Base-by-base conservation (phyloP, 495 filamentous ascomycete genomes). In the Chaetomium fimeti region DNA sequence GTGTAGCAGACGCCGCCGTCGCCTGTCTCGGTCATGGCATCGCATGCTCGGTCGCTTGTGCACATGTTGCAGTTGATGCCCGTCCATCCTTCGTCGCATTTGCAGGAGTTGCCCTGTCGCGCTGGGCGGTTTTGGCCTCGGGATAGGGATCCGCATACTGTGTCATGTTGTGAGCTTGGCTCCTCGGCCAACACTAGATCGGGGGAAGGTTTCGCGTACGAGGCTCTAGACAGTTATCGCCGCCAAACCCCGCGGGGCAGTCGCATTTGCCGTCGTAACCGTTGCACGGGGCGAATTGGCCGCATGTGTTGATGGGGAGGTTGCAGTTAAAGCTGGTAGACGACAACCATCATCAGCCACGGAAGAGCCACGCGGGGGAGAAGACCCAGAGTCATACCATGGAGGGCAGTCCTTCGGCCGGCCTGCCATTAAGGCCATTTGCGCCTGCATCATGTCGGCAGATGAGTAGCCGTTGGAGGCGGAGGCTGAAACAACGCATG, bases 21-120 rank as follows among this genome's bases (percentile, higher is more conserved):
- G 1, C 84, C 84, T 5, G 84, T 82, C 3, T 92, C 91, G 85
- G 93, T 94, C 76, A 98, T 77, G 9, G 89, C 84, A 75, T 91
- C 82, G 72, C 94, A 98, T 15, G 90, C 92, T 62, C 88, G 78
- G 72, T 98, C 82, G 18, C 86, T 84, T 52, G 88, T 84, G 77
- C 94, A 98, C 61, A 98, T 91, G 73, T 98, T 98, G 83, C 94
- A 98, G 81, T 98, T 98, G 77, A 98, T 93, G 65, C 94, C 94
- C n/a, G 84, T 85, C 94, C 94, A 98, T 54, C 95, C 94, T 38
- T 96, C 91, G 66, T 92, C 87, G 76, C 94, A 98, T 28, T 93
- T 78, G 76, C 94, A 98, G 40, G 81, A 77, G 18, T 86, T 80
- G 51, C 82, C 85, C 49, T 85, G 74, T 71, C 93, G 84, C 66